phyloP scores from a whole-genome alignment of 352 stramenopile genomes.

The Thalassiosira sp. region DNA sequence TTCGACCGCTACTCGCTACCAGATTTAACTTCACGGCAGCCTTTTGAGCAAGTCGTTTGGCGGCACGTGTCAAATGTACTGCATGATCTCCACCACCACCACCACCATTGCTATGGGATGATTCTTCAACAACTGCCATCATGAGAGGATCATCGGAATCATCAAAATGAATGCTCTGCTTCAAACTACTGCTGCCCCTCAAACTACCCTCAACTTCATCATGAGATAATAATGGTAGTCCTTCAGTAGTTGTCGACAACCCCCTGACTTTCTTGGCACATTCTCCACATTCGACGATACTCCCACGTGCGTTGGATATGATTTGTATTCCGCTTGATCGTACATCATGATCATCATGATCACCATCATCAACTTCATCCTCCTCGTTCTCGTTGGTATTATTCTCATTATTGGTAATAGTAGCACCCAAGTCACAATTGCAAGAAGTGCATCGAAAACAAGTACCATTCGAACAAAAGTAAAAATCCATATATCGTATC shows the following conservation, averaged over 20 bases:
- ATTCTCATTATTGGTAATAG: too few relatives aligned
- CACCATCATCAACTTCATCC: too few relatives aligned
- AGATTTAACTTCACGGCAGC: slow-evolving; percentile 9
- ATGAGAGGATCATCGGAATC: background rate
- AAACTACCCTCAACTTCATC: background rate
- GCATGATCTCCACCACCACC: background rate
- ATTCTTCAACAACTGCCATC: too few relatives aligned
- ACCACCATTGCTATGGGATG: background rate
- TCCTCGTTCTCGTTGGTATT: too few relatives aligned
- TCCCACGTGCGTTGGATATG: slow-evolving; percentile 22
- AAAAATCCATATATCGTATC: slow-evolving; percentile 24
- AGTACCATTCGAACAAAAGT: slow-evolving; percentile 15
- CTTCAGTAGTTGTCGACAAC: background rate
- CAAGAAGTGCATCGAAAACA: slow-evolving; percentile 23
- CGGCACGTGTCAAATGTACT: slow-evolving; percentile 3
- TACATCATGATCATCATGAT: too few relatives aligned
- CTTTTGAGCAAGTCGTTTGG: slow-evolving; percentile 14
- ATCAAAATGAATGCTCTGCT: slow-evolving; percentile 15
- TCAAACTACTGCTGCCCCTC: background rate
- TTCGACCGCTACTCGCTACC: background rate
- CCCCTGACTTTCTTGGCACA: slow-evolving; percentile 11
- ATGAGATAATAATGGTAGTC: background rate
- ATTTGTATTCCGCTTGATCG: too few relatives aligned
- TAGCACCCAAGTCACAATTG: background rate
- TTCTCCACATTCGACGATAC: slow-evolving; percentile 20